Evolutionary conservation across 805 yeast genomes (phyloP).

Genomic region (Candida berthetii): DNA sequence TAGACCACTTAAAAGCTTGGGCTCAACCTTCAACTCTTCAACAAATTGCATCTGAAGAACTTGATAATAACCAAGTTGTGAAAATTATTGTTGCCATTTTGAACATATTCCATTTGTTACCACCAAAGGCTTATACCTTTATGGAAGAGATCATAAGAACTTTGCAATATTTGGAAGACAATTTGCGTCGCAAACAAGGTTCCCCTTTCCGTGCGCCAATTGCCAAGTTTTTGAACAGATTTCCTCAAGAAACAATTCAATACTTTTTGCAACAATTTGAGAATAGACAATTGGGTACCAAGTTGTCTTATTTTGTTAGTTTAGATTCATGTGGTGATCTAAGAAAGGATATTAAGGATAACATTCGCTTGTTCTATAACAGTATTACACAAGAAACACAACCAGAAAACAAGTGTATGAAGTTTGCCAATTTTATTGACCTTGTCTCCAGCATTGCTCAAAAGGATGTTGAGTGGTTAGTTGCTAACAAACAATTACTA

Average conservation of each 20-base stretch:
- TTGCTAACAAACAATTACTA: conserved; percentile 39
- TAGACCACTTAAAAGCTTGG: conserved; percentile 95
- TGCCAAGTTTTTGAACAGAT: conserved; percentile 79
- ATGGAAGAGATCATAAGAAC: conserved; percentile 82
- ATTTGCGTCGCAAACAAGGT: conserved; percentile 73
- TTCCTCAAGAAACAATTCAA: conserved; percentile 66
- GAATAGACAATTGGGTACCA: conserved; percentile 54
- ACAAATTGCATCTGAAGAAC: conserved; percentile 71
- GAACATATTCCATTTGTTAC: conserved; percentile 86
- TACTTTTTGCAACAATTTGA: conserved; percentile 64
- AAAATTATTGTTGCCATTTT: conserved; percentile 85
- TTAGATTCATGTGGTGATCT: conserved; percentile 50
- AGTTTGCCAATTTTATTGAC: conserved; percentile 71
- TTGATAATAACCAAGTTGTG: conserved; percentile 75
- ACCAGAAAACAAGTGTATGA: conserved; percentile 49
- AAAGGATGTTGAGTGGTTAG: conserved; percentile 54
- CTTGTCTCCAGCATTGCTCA: conserved; percentile 46
- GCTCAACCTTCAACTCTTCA: conserved; percentile 78
- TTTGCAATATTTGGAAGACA: conserved; percentile 71
- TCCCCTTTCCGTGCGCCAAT: conserved; percentile 93
- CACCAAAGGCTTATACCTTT: conserved; percentile 87
- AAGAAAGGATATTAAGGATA: conserved; percentile 46
- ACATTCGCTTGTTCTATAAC: conserved; percentile 41
- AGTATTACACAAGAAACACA: conserved; percentile 42
- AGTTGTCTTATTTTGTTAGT: conserved; percentile 60